phyloP scores from a whole-genome alignment of 2,329 filamentous ascomycete genomes.

The Clonostachys solani region DNA sequence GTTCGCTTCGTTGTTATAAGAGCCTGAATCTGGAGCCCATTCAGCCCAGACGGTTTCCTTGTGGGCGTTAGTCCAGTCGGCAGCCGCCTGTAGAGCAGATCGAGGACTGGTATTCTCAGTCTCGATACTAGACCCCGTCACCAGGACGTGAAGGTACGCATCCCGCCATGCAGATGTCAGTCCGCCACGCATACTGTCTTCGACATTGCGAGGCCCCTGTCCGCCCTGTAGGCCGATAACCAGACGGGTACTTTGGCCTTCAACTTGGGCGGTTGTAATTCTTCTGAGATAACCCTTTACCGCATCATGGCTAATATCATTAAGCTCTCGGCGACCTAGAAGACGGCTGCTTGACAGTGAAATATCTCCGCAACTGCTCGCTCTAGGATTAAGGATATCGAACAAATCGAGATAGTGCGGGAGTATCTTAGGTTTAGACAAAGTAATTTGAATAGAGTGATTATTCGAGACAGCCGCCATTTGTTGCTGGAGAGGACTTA shows the following conservation, averaged over 20 bases:
- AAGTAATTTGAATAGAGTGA: not conserved
- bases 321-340: conserved; percentile 8
- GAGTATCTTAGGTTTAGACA: not conserved
- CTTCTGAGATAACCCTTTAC: conserved; percentile 4
- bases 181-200: conserved; percentile 3
- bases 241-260: not conserved
- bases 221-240: conserved; percentile 8
- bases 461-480: not conserved
- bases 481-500: not conserved
- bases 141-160: conserved; percentile 5
- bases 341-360: conserved; percentile 4
- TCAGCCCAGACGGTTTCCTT: conserved; percentile 5
- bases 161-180: conserved; percentile 3
- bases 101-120: not conserved
- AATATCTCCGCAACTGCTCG: not conserved
- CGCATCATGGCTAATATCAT: not conserved
- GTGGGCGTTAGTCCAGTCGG: conserved; percentile 1
- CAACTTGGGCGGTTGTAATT: not conserved
- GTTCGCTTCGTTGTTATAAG: conserved; percentile 34
- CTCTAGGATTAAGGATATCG: not conserved
- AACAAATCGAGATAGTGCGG: not conserved
- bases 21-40: conserved; percentile 6
- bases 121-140: conserved; percentile 1
- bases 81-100: not conserved
- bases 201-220: conserved; percentile 1